phyloP scores from a whole-genome alignment of 78 protist genomes.

The Bigelowiella natans region DNA sequence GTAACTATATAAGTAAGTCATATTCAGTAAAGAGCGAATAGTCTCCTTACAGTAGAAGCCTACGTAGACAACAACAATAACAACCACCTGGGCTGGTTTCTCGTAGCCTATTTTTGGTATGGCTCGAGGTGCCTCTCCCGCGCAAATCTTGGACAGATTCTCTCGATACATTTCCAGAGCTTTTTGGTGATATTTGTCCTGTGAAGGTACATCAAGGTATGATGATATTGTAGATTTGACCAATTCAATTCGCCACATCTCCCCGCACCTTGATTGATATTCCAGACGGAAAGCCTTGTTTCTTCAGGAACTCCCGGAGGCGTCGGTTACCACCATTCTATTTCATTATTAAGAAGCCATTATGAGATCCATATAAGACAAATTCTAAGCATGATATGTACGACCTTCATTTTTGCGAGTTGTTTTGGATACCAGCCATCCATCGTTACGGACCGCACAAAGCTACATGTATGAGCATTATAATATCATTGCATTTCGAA shows the following conservation, averaged over 20 bases:
- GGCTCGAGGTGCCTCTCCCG: background rate
- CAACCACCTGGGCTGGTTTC: no score
- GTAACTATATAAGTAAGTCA: no score
- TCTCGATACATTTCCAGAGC: background rate
- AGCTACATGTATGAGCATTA: background rate
- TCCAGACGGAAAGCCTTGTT: background rate
- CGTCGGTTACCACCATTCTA: background rate
- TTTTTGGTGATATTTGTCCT: background rate
- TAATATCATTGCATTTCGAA: no score
- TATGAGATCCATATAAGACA: no score
- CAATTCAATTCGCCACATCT: no score
- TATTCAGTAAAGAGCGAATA: no score
- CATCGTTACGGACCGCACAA: slow-evolving; percentile 2
- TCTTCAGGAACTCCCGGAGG: background rate
- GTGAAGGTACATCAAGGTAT: no score
- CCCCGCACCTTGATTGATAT: slow-evolving; percentile 1
- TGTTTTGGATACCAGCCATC: background rate
- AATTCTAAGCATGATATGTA: no score
- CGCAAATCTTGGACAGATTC: background rate
- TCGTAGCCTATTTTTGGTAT: background rate
- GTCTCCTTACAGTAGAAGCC: no score
- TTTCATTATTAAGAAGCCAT: no score
- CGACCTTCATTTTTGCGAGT: background rate
- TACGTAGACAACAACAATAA: no score
- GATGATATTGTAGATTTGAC: no score